phyloP scores from a whole-genome alignment of 108 stramenopile genomes.

The Parietichytrium sp. region DNA sequence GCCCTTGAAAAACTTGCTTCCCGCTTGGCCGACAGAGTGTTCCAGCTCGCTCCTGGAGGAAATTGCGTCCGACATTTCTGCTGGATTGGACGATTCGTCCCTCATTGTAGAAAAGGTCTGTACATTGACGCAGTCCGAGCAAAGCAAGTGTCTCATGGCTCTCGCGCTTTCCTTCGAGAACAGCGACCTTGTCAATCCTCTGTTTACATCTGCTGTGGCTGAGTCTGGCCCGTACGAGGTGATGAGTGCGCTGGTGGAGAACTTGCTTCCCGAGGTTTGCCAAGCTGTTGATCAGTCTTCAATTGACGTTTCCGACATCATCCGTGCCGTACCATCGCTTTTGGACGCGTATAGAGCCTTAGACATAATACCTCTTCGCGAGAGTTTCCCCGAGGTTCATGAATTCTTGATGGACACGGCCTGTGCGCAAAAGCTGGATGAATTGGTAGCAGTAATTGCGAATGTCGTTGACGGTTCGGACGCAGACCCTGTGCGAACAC shows the following conservation, averaged over 20 bases:
- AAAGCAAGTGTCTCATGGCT: background rate
- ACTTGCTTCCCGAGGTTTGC: background rate
- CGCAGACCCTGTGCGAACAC: background rate
- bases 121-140: background rate
- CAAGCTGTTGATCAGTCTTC: background rate
- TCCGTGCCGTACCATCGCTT: background rate
- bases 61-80: background rate
- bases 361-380: conserved; percentile 17
- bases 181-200: background rate
- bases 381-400: background rate
- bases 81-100: background rate
- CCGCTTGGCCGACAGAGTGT: background rate
- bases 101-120: background rate
- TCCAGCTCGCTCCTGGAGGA: background rate
- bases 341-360: background rate
- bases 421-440: background rate
- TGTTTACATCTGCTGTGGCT: background rate
- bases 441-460: background rate
- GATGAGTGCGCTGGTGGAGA: background rate
- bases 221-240: background rate
- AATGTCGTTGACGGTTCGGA: background rate
- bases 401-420: background rate
- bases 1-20: background rate
- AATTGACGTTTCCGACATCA: background rate
- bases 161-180: background rate